phyloP scores from a whole-genome alignment of 2,329 filamentous ascomycete genomes.

The Aspergillus pseudonomiae region DNA sequence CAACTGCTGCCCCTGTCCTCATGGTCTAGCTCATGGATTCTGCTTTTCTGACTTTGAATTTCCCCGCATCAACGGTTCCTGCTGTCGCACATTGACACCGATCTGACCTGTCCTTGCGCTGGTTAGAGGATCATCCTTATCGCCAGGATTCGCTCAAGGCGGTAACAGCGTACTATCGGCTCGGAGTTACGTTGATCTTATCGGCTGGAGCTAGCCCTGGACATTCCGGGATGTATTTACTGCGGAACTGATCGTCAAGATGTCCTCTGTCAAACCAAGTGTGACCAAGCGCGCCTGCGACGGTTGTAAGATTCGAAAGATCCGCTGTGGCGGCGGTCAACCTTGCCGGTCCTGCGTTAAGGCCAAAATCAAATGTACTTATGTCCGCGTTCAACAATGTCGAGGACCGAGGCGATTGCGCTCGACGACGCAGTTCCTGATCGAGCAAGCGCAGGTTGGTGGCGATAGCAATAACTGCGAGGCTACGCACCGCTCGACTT shows the following conservation, averaged over 20 bases:
- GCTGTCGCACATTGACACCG: background rate
- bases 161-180: background rate
- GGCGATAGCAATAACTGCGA: background rate
- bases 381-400: conserved; percentile 48
- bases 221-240: background rate
- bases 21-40: background rate
- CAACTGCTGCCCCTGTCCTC: conserved; percentile 15
- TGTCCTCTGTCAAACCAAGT: conserved; percentile 14
- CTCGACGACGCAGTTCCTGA: conserved; percentile 24
- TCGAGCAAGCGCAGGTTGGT: conserved; percentile 22
- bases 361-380: conserved; percentile 55
- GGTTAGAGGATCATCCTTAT: background rate
- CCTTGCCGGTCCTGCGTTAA: conserved; percentile 52
- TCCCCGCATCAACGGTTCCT: background rate
- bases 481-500: background rate
- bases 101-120: background rate
- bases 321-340: conserved; percentile 52
- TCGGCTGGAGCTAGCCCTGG: background rate
- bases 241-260: conserved; percentile 2
- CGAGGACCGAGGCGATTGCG: conserved; percentile 51
- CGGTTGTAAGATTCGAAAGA: conserved; percentile 57
- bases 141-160: background rate
- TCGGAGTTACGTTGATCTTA: background rate
- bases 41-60: background rate
- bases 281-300: conserved; percentile 52